These are phyloP conservation scores for Fusarium heterosporum DNA, from an alignment of 2,329 filamentous ascomycete species.

Conservation along the genomic window DNA sequence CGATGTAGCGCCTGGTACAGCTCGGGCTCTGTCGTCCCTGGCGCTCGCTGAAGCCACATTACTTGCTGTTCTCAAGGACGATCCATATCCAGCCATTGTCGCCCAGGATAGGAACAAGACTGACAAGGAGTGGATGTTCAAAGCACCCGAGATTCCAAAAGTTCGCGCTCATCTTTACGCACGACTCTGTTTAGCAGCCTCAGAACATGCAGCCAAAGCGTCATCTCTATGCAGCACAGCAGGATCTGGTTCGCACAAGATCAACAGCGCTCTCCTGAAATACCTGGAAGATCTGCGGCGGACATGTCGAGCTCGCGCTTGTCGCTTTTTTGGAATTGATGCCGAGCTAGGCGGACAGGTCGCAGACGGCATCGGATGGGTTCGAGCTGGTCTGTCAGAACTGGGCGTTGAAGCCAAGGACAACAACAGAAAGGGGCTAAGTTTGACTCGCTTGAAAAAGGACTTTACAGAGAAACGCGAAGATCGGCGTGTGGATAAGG, in stretches of 20 bases:
- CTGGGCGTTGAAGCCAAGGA: conserved; percentile 71
- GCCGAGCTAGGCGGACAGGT: conserved; percentile 85
- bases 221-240: conserved; percentile 61
- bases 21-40: conserved; percentile 70
- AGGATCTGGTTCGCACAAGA: conserved; percentile 57
- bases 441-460: conserved; percentile 75
- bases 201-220: conserved; percentile 86
- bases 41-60: conserved; percentile 90
- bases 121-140: conserved; percentile 97
- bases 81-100: conserved; percentile 87
- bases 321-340: conserved; percentile 90
- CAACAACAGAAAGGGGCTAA: conserved; percentile 63
- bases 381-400: conserved; percentile 80
- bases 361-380: conserved; percentile 88
- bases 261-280: conserved; percentile 74
- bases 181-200: conserved; percentile 85
- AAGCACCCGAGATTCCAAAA: conserved; percentile 85
- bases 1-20: conserved; percentile 65
- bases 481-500: conserved; percentile 81
- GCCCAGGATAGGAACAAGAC: conserved; percentile 84
- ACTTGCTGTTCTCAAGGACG: conserved; percentile 90
- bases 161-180: conserved; percentile 91
- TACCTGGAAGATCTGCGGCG: conserved; percentile 82
- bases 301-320: conserved; percentile 84
- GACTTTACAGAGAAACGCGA: conserved; percentile 82